Evolutionary conservation across 1,284 basidiomycete species (phyloP).

Genomic region (Fomitiporia mediterranea): DNA sequence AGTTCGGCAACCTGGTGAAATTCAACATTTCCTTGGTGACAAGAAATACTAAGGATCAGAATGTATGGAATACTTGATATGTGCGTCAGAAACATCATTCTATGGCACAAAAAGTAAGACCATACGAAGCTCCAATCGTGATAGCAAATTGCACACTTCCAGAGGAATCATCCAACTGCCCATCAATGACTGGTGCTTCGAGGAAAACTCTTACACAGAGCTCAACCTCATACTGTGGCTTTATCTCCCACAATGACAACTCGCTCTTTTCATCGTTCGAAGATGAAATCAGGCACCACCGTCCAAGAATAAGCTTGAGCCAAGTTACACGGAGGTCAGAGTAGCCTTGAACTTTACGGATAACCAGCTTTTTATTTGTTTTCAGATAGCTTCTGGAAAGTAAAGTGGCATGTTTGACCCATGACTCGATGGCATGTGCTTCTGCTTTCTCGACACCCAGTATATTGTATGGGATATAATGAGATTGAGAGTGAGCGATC

Average conservation of each 20-base stretch:
- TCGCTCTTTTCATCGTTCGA: background rate
- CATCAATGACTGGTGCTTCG: slow-evolving; percentile 11
- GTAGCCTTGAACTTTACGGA: background rate
- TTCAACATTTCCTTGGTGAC: background rate
- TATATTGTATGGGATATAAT: background rate
- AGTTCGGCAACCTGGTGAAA: background rate
- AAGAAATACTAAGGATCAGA: background rate
- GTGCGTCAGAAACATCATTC: background rate
- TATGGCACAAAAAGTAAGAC: background rate
- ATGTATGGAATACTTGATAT: background rate
- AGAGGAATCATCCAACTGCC: background rate
- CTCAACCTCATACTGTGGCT: background rate
- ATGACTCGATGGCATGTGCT: slow-evolving; percentile 8
- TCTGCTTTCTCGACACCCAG: background rate
- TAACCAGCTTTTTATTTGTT: background rate
- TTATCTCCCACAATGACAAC: slow-evolving; percentile 4
- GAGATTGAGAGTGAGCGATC: background rate
- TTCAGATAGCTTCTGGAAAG: background rate
- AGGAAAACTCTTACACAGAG: background rate
- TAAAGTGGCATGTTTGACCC: background rate
- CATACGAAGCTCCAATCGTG: slow-evolving; percentile 6
- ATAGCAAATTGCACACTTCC: background rate
- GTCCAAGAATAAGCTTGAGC: slow-evolving; percentile 7
- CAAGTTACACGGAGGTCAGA: background rate
- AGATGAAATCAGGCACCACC: slow-evolving; percentile 10